These are phyloP conservation scores for Xanthoconium purpureum DNA, from an alignment of 768 basidiomycete genomes.

Conservation along the genomic window DNA sequence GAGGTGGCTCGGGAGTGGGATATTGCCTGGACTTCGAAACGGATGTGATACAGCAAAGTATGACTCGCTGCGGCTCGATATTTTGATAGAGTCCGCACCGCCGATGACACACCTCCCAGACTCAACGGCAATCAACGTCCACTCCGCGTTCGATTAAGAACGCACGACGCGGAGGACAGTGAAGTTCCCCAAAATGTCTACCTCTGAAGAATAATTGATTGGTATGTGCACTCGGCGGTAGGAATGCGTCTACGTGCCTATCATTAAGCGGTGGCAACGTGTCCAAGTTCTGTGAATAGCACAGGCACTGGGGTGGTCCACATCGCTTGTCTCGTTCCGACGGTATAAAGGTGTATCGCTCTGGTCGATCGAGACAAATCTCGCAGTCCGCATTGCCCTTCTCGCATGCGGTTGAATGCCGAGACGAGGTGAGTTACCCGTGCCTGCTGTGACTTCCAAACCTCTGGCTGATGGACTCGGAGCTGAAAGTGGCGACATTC, in stretches of 20 bases:
- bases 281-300: not conserved
- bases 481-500: not conserved
- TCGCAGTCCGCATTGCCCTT: not conserved
- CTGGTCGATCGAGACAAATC: not conserved
- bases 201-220: not conserved
- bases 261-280: conserved; percentile 3
- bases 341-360: conserved; percentile 4
- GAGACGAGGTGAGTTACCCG: not conserved
- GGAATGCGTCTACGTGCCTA: not conserved
- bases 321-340: not conserved
- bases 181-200: not conserved
- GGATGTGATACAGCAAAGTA: conserved; percentile 22
- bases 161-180: not conserved
- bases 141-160: not conserved
- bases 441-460: not conserved
- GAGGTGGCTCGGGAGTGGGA: conserved; percentile 6
- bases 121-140: not conserved
- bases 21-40: not conserved
- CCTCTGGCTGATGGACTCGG: not conserved
- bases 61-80: not conserved
- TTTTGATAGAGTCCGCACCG: conserved; percentile 1
- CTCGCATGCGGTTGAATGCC: not conserved
- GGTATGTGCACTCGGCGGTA: not conserved
- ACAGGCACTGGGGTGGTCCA: not conserved
- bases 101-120: not conserved